Evolutionary conservation across 2,329 filamentous ascomycete genomes (phyloP).

Genomic region (Penicillium polonicum): DNA sequence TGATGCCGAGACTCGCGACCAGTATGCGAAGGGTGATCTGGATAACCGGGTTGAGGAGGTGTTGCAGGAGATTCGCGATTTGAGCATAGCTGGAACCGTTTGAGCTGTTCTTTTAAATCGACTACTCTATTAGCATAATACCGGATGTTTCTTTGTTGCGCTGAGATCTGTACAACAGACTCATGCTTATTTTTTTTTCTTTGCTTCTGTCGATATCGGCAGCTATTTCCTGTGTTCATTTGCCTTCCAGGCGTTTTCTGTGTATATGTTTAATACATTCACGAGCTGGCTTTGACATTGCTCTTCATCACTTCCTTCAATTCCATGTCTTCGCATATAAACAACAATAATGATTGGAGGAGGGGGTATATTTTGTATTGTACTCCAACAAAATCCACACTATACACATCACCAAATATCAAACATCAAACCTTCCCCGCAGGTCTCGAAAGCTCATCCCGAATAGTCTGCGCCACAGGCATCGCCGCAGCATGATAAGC

Average conservation of each 20-base stretch:
- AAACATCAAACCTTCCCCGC: background rate
- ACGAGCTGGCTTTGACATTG: slow-evolving; percentile 7
- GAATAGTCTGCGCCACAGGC: slow-evolving; percentile 54
- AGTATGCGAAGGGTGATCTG: slow-evolving; percentile 90
- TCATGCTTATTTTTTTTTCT: slow-evolving; percentile 2
- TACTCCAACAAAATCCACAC: background rate
- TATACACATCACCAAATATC: background rate
- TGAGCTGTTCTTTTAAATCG: slow-evolving; percentile 29
- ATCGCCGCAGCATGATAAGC: slow-evolving; percentile 51
- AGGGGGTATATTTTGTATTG: background rate
- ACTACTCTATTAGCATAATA: slow-evolving; percentile 14
- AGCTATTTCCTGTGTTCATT: background rate
- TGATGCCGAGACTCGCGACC: slow-evolving; percentile 89
- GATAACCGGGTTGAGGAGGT: slow-evolving; percentile 93
- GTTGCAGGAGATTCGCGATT: slow-evolving; percentile 90
- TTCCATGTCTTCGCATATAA: background rate
- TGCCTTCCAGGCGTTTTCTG: slow-evolving; percentile 7
- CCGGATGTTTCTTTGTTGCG: slow-evolving; percentile 13
- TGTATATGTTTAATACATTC: slow-evolving; percentile 15
- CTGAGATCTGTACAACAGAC: background rate
- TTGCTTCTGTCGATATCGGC: slow-evolving; percentile 2
- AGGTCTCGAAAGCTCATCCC: slow-evolving; percentile 45
- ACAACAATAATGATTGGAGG: background rate
- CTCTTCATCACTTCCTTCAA: background rate
- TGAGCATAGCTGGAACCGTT: slow-evolving; percentile 83